phyloP scores from a whole-genome alignment of 108 stramenopile species.

The Cyclostephanos tholiformis region DNA sequence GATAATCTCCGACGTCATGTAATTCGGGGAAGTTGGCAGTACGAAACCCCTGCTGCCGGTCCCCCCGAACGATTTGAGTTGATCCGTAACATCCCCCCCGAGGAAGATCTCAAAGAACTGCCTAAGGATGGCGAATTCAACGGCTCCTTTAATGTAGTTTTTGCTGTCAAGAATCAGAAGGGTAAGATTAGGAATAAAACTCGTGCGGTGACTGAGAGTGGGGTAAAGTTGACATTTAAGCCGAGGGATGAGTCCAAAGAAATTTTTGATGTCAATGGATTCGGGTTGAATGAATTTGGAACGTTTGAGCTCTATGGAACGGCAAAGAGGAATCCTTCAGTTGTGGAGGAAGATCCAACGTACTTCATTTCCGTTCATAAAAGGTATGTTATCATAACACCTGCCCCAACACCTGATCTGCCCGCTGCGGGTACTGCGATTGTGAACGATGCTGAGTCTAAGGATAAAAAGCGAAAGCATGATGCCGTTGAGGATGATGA shows the following conservation, averaged over 20 bases:
- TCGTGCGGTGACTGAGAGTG: constrained; percentile 70
- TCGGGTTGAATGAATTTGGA: constrained; percentile 78
- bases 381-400: constrained; percentile 52
- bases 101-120: constrained; percentile 66
- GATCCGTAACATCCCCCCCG: constrained; percentile 58
- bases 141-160: constrained; percentile 79
- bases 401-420: not conserved
- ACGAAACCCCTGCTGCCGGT: constrained; percentile 61
- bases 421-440: constrained; percentile 22
- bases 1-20: constrained; percentile 69
- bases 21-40: constrained; percentile 90
- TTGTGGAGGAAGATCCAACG: constrained; percentile 56
- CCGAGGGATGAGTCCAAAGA: constrained; percentile 30
- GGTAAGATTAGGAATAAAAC: constrained; percentile 77
- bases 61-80: constrained; percentile 84
- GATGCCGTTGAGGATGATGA: constrained; percentile 3
- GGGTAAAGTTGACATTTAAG: constrained; percentile 76
- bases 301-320: constrained; percentile 76
- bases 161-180: constrained; percentile 64
- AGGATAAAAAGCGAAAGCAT: constrained; percentile 25
- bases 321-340: constrained; percentile 46
- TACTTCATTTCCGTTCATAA: constrained; percentile 69
- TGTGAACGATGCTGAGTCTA: constrained; percentile 41
- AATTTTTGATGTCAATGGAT: constrained; percentile 66
- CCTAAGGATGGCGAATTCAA: constrained; percentile 83